Percentiles rank a stretch among this genome's conserved stretches.
Evolutionary conservation across 169 alveolate species (phyloP).

Genomic region (Cryptosporidium sp.): DNA sequence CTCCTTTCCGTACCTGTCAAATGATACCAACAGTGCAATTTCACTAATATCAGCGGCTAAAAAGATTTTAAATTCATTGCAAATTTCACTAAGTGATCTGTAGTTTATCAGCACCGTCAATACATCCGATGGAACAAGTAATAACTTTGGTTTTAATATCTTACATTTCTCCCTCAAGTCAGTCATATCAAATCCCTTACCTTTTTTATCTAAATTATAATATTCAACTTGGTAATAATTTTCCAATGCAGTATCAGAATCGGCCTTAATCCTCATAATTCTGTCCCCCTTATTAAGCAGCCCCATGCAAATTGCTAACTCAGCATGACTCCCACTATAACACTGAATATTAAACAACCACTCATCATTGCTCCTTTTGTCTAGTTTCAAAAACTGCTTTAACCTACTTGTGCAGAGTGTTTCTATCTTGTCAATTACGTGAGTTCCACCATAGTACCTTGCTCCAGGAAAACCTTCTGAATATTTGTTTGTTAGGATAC

Average conservation of each 20-base stretch:
- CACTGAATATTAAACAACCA: constrained; percentile 82
- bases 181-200: background rate
- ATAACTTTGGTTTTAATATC: constrained; percentile 83
- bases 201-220: constrained; percentile 78
- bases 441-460: constrained; percentile 93
- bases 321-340: constrained; percentile 84
- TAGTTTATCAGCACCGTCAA: constrained; percentile 80
- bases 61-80: constrained; percentile 82
- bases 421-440: constrained; percentile 89
- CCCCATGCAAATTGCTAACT: constrained; percentile 80
- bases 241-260: constrained; percentile 77
- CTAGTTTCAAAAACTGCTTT: constrained; percentile 80
- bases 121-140: constrained; percentile 82
- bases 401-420: constrained; percentile 85
- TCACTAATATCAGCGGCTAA: constrained; percentile 87
- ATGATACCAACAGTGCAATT: constrained; percentile 83
- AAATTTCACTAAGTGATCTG: constrained; percentile 78
- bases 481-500: constrained; percentile 92
- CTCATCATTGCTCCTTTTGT: constrained; percentile 84
- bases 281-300: constrained; percentile 83
- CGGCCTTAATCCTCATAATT: constrained; percentile 87
- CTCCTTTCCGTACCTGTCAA: constrained; percentile 62
- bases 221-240: constrained; percentile 85
- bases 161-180: constrained; percentile 75
- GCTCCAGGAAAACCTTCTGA: constrained; percentile 98